phyloP scores from a whole-genome alignment of 176 grass and related monocot genomes.

The Oryza brachyantha region DNA sequence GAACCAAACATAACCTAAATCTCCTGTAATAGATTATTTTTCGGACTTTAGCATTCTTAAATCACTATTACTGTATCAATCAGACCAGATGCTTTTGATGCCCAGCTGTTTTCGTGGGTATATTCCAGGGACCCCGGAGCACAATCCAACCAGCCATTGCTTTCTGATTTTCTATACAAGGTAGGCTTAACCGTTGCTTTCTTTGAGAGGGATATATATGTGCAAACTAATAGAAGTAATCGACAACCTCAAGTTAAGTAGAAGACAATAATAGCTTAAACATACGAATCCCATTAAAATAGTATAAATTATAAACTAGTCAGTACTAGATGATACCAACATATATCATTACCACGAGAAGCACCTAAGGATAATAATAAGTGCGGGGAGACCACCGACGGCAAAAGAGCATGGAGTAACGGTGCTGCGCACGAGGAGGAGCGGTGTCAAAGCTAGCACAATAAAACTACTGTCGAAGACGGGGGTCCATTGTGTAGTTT shows the following conservation, averaged over 20 bases:
- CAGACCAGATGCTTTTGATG: conserved; percentile 1
- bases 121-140: conserved; percentile 15
- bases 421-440: too few species aligned
- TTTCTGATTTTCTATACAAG: neutral
- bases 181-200: neutral
- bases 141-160: neutral
- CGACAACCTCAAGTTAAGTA: neutral
- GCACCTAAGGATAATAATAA: too few species aligned
- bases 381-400: too few species aligned
- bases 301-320: too few species aligned
- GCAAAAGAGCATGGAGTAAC: too few species aligned
- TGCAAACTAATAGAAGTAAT: neutral
- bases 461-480: too few species aligned
- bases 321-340: too few species aligned
- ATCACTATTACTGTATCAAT: neutral
- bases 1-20: too few species aligned
- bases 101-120: neutral
- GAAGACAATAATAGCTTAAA: neutral
- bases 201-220: neutral
- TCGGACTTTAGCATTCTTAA: neutral
- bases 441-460: too few species aligned
- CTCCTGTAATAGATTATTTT: neutral
- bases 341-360: too few species aligned
- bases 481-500: too few species aligned
- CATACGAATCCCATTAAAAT: too few species aligned